Base-by-base conservation (phyloP, 2,329 filamentous ascomycete genomes). In the Aspergillus novoparasiticus region DNA sequence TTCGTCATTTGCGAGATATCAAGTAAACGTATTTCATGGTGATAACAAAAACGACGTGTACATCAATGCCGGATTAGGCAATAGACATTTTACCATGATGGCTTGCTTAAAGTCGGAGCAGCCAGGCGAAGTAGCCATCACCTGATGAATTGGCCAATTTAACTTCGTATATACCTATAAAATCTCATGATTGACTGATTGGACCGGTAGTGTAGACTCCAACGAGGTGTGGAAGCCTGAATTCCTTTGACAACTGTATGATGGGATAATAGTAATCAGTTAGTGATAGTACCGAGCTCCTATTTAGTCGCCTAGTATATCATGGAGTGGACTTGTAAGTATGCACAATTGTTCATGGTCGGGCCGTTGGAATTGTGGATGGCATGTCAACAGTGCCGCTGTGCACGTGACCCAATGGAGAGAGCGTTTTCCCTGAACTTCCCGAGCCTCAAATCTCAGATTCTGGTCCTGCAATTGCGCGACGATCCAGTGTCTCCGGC, bases 371-470 rank as follows among this genome's bases (percentile, higher is more conserved):
- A 28, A 28, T 28, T 28, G 26, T 28, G 26, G 39, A 46, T 46
- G 43, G 43, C n/a, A 55, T 39, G 32, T 58, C 30, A 41, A 39
- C 14, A 11, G 23, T 21, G 6, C 46, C 14, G 46, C 2, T 11
- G 12, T 65, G n/a, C 67, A 69, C 67, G 67, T 69, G 67, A 64
- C 41, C 34, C 43, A 58, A 55, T 61, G 57, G 64, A 59, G 58
- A 14, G 59, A 65, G 63, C 64, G 50, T 61, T 63, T 77, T 76
- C 73, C 78, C 78, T 80, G 73, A 78, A 79, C 68, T 76, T 79
- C 73, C 77, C 77, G 78, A 79, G 66, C 68, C 64, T 72, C 72
- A 73, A 76, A 75, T 73, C 74, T 75, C 75, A 74, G 71, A 75
- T 73, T 78, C 73, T 76, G 69, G 69, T 75, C 69, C 68, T 74